Conservation (phyloP, 202 grass and related monocot species). For the Panicum virgatum region DNA sequence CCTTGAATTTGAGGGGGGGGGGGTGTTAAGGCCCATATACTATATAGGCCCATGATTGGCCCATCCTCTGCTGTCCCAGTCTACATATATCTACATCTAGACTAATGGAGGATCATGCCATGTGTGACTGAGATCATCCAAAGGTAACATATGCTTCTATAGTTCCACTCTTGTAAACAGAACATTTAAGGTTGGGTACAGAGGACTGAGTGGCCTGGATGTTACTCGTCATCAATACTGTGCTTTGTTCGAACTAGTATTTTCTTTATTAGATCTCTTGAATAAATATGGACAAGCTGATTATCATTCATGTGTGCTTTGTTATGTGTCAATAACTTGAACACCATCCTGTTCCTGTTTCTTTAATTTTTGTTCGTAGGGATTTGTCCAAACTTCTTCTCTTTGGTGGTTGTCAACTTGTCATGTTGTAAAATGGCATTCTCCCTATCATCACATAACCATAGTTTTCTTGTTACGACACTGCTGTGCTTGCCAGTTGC, state of each 20-base stretch:
- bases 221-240: not conserved
- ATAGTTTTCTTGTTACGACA: not conserved
- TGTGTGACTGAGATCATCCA: no score
- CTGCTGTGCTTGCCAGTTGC: not conserved
- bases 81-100: no score
- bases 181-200: not conserved
- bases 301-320: conserved; percentile 4
- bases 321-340: not conserved
- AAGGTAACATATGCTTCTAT: no score
- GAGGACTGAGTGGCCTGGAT: not conserved
- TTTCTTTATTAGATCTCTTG: not conserved
- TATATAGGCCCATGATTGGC: no score
- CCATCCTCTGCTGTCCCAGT: no score
- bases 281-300: not conserved
- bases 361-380: not conserved
- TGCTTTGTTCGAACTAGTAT: not conserved
- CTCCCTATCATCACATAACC: not conserved
- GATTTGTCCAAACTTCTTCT: not conserved
- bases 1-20: no score
- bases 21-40: no score
- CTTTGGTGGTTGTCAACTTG: not conserved
- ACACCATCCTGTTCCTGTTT: not conserved
- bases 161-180: not conserved
- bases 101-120: no score
- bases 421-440: not conserved